phyloP scores from a whole-genome alignment of 2,329 filamentous ascomycete species.

The Xylogone sp. region DNA sequence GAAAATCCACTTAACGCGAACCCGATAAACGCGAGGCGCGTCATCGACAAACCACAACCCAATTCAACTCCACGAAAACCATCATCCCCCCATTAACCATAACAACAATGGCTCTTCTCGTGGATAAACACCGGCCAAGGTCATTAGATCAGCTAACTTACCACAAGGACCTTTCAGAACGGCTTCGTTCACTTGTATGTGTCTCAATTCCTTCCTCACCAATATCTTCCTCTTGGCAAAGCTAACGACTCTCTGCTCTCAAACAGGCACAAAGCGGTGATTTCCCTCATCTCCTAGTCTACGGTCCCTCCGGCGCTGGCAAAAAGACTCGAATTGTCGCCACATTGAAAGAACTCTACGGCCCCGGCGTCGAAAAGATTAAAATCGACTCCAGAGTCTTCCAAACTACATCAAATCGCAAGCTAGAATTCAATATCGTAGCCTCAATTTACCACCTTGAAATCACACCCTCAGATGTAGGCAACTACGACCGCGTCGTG shows the following conservation, averaged over 20 bases:
- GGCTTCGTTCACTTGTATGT: constrained; percentile 78
- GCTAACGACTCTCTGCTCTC: constrained; percentile 5
- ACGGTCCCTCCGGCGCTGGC: constrained; percentile 91
- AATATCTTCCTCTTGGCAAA: constrained; percentile 1
- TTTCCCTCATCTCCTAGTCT: constrained; percentile 95
- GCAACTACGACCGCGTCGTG: constrained; percentile 93
- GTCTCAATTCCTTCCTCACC: not conserved
- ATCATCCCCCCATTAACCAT: not conserved
- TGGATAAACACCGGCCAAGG: constrained; percentile 69
- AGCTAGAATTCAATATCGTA: constrained; percentile 99
- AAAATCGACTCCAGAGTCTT: constrained; percentile 98
- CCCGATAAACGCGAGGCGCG: not conserved
- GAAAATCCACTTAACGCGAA: not conserved
- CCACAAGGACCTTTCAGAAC: constrained; percentile 81
- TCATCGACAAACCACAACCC: not conserved
- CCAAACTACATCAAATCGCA: constrained; percentile 91
- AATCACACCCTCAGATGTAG: constrained; percentile 95
- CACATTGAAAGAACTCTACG: constrained; percentile 91
- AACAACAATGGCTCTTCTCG: constrained; percentile 59
- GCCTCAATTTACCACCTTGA: constrained; percentile 96
- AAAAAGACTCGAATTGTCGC: constrained; percentile 98
- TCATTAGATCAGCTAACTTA: constrained; percentile 79
- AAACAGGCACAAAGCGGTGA: constrained; percentile 93
- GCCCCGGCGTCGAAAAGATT: constrained; percentile 97
- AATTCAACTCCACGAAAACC: not conserved